Conservation (phyloP, 495 filamentous ascomycete genomes). For the Letharia lupina region DNA sequence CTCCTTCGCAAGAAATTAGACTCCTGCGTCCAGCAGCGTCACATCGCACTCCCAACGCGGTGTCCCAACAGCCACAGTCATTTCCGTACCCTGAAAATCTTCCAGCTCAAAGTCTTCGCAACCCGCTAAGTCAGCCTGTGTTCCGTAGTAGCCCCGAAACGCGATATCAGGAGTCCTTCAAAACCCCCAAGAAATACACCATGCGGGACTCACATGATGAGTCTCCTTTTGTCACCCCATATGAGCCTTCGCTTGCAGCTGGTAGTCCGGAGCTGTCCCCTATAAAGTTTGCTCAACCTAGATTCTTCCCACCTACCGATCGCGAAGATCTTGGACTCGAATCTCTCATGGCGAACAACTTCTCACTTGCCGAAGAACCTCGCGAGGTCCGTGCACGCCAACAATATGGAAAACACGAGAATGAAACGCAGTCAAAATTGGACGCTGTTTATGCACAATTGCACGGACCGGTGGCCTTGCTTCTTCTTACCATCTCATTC, state of each 20-base stretch:
- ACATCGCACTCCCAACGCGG: constrained; percentile 27
- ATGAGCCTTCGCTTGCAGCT: constrained; percentile 31
- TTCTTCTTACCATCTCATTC: not conserved
- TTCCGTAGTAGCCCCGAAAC: constrained; percentile 37
- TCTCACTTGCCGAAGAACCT: constrained; percentile 37
- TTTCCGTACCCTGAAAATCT: constrained; percentile 54
- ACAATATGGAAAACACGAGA: constrained; percentile 19
- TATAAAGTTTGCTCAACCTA: constrained; percentile 39
- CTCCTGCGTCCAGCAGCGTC: constrained; percentile 38
- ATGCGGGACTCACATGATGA: not conserved
- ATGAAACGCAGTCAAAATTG: constrained; percentile 3
- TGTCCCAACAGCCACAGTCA: constrained; percentile 34
- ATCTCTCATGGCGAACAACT: constrained; percentile 38
- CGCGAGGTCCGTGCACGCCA: constrained; percentile 22
- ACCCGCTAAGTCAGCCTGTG: constrained; percentile 45
- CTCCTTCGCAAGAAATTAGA: constrained; percentile 49
- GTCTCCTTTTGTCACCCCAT: constrained; percentile 24
- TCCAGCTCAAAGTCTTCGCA: constrained; percentile 55
- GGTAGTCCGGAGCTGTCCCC: constrained; percentile 26
- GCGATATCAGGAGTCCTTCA: constrained; percentile 41
- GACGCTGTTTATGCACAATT: not conserved
- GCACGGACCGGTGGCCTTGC: not conserved
- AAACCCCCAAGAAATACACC: constrained; percentile 12
- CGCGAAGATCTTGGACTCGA: constrained; percentile 41
- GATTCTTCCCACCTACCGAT: constrained; percentile 43